phyloP scores from a whole-genome alignment of 2,329 filamentous ascomycete genomes.

The Aspergillus fumigatiaffinis region DNA sequence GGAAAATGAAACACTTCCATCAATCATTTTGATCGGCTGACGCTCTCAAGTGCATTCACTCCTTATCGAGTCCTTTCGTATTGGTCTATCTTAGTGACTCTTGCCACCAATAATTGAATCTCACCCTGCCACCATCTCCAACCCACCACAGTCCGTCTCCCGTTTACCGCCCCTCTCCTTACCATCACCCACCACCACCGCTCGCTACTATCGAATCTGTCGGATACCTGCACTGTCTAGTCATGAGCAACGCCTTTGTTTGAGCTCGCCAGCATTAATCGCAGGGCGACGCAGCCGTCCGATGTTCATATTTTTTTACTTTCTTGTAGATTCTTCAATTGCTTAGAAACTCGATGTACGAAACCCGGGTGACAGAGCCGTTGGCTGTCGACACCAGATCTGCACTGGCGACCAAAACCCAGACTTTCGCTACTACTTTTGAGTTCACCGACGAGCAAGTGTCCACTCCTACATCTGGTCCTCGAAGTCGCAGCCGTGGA shows the following conservation, averaged over 20 bases:
- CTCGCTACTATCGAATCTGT: not conserved
- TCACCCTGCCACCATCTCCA: not conserved
- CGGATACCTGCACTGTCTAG: conserved; percentile 10
- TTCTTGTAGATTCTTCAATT: conserved; percentile 6
- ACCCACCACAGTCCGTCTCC: not conserved
- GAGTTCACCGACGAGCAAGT: conserved; percentile 41
- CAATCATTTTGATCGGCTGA: not conserved
- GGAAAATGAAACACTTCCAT: not conserved
- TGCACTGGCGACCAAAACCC: conserved; percentile 32
- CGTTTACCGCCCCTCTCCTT: conserved; percentile 7
- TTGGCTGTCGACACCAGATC: conserved; percentile 31
- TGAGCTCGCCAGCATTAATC: conserved; percentile 17
- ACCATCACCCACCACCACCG: not conserved
- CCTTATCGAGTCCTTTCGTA: conserved; percentile 2
- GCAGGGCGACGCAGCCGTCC: conserved; percentile 14
- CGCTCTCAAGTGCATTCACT: conserved; percentile 1
- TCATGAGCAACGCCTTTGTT: conserved; percentile 19
- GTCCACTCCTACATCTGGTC: conserved; percentile 26
- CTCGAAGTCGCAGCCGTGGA: conserved; percentile 29
- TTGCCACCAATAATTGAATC: not conserved
- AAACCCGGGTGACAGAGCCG: conserved; percentile 29
- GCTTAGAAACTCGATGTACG: conserved; percentile 29
- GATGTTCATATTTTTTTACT: conserved; percentile 3
- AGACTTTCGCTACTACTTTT: conserved; percentile 39
- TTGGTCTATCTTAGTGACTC: not conserved